These are phyloP conservation scores for Tetraselmis chui DNA, from an alignment of 139 green algal species.

Conservation along the genomic window DNA sequence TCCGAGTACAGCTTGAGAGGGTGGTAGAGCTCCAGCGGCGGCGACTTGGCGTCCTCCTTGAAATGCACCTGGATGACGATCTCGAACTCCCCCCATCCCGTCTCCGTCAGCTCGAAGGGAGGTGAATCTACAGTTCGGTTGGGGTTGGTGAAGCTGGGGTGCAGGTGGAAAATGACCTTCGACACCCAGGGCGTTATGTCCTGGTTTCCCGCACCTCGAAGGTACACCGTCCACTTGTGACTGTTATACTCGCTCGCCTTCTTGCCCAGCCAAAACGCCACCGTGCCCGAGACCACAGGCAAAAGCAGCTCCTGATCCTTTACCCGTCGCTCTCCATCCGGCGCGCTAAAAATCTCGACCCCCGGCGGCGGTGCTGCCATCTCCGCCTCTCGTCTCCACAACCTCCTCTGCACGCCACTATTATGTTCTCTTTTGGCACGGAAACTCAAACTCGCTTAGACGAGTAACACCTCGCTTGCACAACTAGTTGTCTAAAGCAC, in stretches of 20 bases:
- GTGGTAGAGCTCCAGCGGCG: constrained; percentile 67
- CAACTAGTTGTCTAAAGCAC: too few relatives aligned
- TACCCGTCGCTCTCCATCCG: constrained; percentile 26
- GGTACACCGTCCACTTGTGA: constrained; percentile 93
- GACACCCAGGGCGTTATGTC: constrained; percentile 75
- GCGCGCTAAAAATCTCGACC: neutral
- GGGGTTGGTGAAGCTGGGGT: constrained; percentile 78
- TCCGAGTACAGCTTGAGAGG: constrained; percentile 77
- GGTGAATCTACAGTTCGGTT: constrained; percentile 39
- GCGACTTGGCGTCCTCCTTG: constrained; percentile 52
- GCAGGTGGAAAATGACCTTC: constrained; percentile 85
- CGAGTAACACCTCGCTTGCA: too few relatives aligned
- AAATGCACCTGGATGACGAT: constrained; percentile 74
- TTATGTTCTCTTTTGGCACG: too few relatives aligned
- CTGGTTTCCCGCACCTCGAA: constrained; percentile 60
- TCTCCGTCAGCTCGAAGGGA: constrained; percentile 67
- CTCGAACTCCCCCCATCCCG: constrained; percentile 96
- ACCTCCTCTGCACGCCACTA: too few relatives aligned
- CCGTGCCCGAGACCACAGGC: constrained; percentile 71
- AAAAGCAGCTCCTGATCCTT: constrained; percentile 63
- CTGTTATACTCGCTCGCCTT: constrained; percentile 68
- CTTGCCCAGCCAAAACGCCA: constrained; percentile 84
- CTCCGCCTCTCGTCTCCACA: too few relatives aligned
- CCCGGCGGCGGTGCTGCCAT: neutral
- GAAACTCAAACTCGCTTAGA: too few relatives aligned